These are phyloP conservation scores for Ceratobasidium sp. DNA, from an alignment of 1,284 basidiomycete species.

Conservation along the genomic window DNA sequence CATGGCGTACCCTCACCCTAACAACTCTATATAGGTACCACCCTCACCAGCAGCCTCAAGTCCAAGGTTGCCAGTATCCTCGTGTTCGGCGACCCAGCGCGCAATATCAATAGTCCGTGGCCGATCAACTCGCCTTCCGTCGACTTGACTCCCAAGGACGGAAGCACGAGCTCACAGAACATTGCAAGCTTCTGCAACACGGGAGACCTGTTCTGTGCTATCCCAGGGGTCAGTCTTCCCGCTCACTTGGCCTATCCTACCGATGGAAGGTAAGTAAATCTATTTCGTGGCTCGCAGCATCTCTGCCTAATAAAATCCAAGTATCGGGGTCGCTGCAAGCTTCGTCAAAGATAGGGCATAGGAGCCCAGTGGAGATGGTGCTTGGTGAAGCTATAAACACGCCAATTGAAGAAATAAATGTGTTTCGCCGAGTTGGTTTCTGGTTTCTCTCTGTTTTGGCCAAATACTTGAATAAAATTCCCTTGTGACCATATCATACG, in stretches of 20 bases:
- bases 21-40: background rate
- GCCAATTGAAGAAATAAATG: background rate
- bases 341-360: slow-evolving; percentile 9
- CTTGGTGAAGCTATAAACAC: background rate
- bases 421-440: background rate
- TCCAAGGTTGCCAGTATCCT: slow-evolving; percentile 1
- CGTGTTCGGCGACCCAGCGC: slow-evolving; percentile 33
- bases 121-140: slow-evolving; percentile 39
- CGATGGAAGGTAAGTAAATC: slow-evolving; percentile 26
- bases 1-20: background rate
- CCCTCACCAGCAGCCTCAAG: background rate
- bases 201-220: slow-evolving; percentile 22
- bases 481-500: background rate
- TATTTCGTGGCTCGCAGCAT: background rate
- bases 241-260: slow-evolving; percentile 22
- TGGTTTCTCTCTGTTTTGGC: background rate
- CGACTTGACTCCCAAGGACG: slow-evolving; percentile 36
- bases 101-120: slow-evolving; percentile 5
- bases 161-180: slow-evolving; percentile 34
- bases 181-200: slow-evolving; percentile 39
- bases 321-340: slow-evolving; percentile 6
- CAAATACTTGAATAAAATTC: background rate
- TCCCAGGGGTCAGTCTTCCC: background rate
- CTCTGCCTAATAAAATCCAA: background rate
- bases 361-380: background rate